A percentile compares a stretch with the other conserved stretches of the same genome.
Evolutionary conservation across 2,329 filamentous ascomycete genomes (phyloP).

Genomic region (Ustulina deusta): DNA sequence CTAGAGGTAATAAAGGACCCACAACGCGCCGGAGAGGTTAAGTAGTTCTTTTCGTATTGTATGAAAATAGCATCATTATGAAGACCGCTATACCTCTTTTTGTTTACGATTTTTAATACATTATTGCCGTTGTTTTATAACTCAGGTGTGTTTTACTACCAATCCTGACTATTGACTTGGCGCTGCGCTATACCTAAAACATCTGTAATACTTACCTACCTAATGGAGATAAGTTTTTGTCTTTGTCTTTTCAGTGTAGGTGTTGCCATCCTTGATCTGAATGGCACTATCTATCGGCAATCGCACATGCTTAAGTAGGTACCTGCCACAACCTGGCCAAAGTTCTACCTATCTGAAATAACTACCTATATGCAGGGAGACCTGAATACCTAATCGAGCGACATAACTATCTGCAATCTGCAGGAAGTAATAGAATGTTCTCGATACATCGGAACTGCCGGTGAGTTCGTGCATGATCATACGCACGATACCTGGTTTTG

Average conservation of each 20-base stretch:
- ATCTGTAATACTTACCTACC: constrained; percentile 23
- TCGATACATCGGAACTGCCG: constrained; percentile 5
- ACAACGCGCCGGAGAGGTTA: constrained; percentile 59
- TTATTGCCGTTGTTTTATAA: constrained; percentile 6
- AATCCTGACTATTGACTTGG: constrained; percentile 11
- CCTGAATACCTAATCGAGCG: neutral
- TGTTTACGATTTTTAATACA: constrained; percentile 24
- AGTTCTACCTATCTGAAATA: constrained; percentile 13
- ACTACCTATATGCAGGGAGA: constrained; percentile 6
- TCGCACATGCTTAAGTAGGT: constrained; percentile 6
- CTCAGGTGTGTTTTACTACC: neutral
- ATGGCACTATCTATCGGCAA: constrained; percentile 22
- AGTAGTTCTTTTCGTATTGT: constrained; percentile 14
- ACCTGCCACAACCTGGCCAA: constrained; percentile 20
- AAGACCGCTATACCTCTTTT: neutral
- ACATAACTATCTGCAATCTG: constrained; percentile 15
- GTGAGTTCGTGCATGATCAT: neutral
- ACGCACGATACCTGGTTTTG: neutral
- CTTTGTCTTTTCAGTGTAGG: too few species aligned
- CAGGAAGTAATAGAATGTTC: constrained; percentile 14
- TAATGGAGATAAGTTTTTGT: constrained; percentile 31
- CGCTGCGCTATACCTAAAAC: neutral
- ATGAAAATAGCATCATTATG: neutral
- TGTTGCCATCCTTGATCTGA: constrained; percentile 34
- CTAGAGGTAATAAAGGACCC: constrained; percentile 56